phyloP scores from a whole-genome alignment of 1,284 basidiomycete species.

The Ustilago hordei region DNA sequence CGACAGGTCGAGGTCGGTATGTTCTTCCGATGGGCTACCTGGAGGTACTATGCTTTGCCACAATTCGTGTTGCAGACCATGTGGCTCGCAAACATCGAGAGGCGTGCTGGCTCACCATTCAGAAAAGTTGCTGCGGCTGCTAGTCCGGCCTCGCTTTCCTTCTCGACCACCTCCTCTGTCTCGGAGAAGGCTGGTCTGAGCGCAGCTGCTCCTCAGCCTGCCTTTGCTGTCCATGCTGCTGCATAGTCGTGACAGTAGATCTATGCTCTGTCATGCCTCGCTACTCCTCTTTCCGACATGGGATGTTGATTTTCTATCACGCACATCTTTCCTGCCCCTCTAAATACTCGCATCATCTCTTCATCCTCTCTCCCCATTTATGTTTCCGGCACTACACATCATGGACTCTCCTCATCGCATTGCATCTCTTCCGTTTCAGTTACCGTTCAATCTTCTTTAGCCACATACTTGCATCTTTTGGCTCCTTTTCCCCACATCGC shows the following conservation, averaged over 20 bases:
- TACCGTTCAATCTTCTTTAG: slow-evolving; percentile 11
- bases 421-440: not conserved
- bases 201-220: slow-evolving; percentile 8
- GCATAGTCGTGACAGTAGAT: slow-evolving; percentile 3
- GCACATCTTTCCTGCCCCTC: not conserved
- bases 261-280: not conserved
- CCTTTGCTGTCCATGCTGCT: slow-evolving; percentile 36
- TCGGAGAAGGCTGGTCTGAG: slow-evolving; percentile 33
- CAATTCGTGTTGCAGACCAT: slow-evolving; percentile 56
- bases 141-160: not conserved
- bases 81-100: slow-evolving; percentile 59
- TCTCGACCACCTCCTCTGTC: not conserved
- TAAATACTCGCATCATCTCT: not conserved
- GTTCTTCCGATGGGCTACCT: slow-evolving; percentile 65
- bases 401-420: slow-evolving; percentile 15
- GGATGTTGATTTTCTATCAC: slow-evolving; percentile 10
- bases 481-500: slow-evolving; percentile 4
- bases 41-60: slow-evolving; percentile 59
- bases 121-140: slow-evolving; percentile 13
- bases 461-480: not conserved
- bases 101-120: slow-evolving; percentile 57
- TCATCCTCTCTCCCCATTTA: not conserved
- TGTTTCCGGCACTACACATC: not conserved
- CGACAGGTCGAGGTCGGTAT: slow-evolving; percentile 59
- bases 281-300: not conserved